These are phyloP conservation scores for Phytophthora pistaciae DNA, from an alignment of 352 stramenopile species.

Conservation along the genomic window DNA sequence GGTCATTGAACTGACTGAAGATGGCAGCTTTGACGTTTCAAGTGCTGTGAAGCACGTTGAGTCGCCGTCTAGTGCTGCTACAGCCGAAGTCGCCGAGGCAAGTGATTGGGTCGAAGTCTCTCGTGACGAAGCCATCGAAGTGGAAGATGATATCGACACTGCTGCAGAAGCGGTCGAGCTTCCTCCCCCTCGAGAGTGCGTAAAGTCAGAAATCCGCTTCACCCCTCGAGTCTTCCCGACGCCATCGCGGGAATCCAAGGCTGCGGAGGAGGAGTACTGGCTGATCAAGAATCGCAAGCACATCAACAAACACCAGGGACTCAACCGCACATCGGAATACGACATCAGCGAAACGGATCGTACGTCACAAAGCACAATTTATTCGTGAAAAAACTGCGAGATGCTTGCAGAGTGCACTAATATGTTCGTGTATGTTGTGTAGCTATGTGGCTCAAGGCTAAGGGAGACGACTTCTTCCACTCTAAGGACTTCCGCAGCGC, in stretches of 20 bases:
- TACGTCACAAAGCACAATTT: conserved; percentile 34
- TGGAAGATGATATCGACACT: neutral
- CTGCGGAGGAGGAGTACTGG: conserved; percentile 85
- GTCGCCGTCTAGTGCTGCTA: conserved; percentile 7
- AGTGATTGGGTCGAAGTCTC: neutral
- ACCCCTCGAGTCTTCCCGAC: conserved; percentile 84
- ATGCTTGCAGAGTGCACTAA: conserved; percentile 3
- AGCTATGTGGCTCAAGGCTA: conserved; percentile 90
- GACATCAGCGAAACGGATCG: conserved; percentile 90
- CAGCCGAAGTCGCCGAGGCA: neutral
- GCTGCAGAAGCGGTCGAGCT: conserved; percentile 28
- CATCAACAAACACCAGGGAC: conserved; percentile 74
- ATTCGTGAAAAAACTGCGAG: neutral
- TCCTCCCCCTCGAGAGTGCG: conserved; percentile 50
- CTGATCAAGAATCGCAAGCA: conserved; percentile 87
- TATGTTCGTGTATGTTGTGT: neutral
- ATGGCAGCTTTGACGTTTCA: conserved; percentile 64
- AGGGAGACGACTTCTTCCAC: conserved; percentile 87
- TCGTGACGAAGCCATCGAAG: conserved; percentile 23
- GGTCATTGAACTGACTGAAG: conserved; percentile 61
- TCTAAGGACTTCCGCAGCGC: conserved; percentile 74
- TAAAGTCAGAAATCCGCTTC: conserved; percentile 74
- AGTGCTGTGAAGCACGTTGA: conserved; percentile 5
- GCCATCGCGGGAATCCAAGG: conserved; percentile 81
- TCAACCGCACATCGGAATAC: conserved; percentile 57